phyloP scores from a whole-genome alignment of 305 asterid species.

The Rubia balearica region DNA sequence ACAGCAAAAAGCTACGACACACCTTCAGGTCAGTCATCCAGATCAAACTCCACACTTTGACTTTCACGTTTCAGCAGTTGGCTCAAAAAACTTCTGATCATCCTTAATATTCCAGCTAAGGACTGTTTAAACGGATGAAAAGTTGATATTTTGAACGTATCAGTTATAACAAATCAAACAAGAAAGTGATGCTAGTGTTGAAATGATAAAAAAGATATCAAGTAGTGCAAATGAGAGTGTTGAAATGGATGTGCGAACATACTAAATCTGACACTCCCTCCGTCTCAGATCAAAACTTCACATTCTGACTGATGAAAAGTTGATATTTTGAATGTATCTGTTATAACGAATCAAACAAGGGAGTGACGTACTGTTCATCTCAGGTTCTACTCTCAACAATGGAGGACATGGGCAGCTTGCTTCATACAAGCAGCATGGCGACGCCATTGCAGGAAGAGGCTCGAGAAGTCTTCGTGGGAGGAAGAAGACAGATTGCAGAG shows the following conservation, averaged over 20 bases:
- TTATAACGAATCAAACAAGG: background rate
- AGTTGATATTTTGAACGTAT: background rate
- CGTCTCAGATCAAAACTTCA: too few relatives aligned
- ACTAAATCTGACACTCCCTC: too few relatives aligned
- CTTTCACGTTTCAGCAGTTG: background rate
- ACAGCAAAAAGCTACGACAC: conserved; percentile 53
- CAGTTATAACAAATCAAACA: too few relatives aligned
- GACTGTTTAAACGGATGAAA: background rate
- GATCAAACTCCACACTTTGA: background rate
- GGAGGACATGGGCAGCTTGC: conserved; percentile 67
- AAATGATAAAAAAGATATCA: too few relatives aligned
- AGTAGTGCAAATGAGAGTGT: too few relatives aligned
- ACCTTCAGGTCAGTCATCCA: conserved; percentile 36
- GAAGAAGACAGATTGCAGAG: conserved; percentile 38
- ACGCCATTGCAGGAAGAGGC: conserved; percentile 39
- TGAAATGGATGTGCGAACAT: too few relatives aligned
- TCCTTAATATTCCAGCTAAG: background rate
- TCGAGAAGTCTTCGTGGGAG: conserved; percentile 32
- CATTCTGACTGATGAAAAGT: too few relatives aligned
- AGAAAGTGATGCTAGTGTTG: too few relatives aligned
- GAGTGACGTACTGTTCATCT: background rate
- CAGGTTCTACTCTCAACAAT: conserved; percentile 51
- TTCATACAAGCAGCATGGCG: conserved; percentile 66
- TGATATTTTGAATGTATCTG: too few relatives aligned
- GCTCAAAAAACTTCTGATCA: background rate